Evolutionary conservation across 176 grass and related monocot species (phyloP), one percentile per base, ranked within the genome.

Genomic region (Bolboschoenus planiculmis): DNA sequence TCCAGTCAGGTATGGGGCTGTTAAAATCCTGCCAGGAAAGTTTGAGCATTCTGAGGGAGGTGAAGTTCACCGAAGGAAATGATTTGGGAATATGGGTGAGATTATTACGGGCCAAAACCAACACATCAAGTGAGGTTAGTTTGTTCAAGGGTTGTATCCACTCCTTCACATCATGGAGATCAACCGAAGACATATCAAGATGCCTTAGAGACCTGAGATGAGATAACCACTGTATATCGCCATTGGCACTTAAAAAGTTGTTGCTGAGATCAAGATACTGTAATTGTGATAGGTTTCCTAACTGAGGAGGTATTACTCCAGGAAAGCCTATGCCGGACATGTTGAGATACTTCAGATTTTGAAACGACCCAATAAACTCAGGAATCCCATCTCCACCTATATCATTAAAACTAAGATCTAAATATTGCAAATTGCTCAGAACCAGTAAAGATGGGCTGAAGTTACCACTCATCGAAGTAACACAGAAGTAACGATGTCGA

Each of bases 331-430:
- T 29, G 11, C 15, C 15, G 15, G 83, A 88, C 76, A 88, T 55
- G 6, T 88, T 74, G 20, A 88, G 82, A 62, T 88, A 81, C 66
- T 47, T 36, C 14, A 84, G 60, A 15, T 81, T 77, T 42, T 26
- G 31, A 4, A 88, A 51, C 1, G 53, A 82, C 1, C 78, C 82
- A 7, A 88, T n/a, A 11, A 88, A 88, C 15, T 33, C 4, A 0
- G 87, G 87, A 31, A 82, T 18, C n/a, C n/a, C n/a, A n/a, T n/a
- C n/a, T n/a, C n/a, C n/a, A n/a, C n/a, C n/a, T n/a, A n/a, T n/a
- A n/a, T n/a, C n/a, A n/a, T n/a, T n/a, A n/a, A 15, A 33, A 27
- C 85, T 90, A 34, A 87, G 76, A 43, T 90, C 85, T 11, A 90
- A 43, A 61, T 84, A 24, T 1, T 43, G 44, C 0, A 90, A 42